Conservation (phyloP, 495 filamentous ascomycete genomes). For the Rhypophila decipiens region DNA sequence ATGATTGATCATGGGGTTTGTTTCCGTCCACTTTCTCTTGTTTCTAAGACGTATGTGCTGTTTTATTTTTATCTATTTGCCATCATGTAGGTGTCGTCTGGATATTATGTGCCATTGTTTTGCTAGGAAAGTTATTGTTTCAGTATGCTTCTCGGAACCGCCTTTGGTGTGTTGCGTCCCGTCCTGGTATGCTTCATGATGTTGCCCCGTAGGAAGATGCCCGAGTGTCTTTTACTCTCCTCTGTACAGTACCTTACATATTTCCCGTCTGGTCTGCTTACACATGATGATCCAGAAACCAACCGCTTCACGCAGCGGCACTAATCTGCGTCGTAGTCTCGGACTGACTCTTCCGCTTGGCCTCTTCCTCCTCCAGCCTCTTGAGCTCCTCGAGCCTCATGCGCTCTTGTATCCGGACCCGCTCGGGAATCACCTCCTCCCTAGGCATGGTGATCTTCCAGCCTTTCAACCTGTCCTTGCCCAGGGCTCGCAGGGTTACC, state of each 20-base stretch:
- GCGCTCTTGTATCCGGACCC: constrained; percentile 38
- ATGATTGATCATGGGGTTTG: background rate
- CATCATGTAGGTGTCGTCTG: background rate
- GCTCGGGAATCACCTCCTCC: constrained; percentile 35
- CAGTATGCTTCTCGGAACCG: background rate
- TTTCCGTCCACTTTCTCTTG: background rate
- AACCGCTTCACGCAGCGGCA: background rate
- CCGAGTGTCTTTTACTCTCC: constrained; percentile 2
- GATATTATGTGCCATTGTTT: constrained; percentile 1
- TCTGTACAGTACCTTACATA: too few species aligned
- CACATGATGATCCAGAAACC: background rate
- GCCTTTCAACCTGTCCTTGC: constrained; percentile 49
- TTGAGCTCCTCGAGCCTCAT: constrained; percentile 44
- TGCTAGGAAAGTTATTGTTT: background rate
- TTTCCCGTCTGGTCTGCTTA: background rate
- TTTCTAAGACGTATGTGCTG: background rate
- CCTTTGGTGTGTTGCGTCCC: too few species aligned
- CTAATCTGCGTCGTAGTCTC: constrained; percentile 7
- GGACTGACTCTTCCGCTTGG: constrained; percentile 7
- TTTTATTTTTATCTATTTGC: constrained; percentile 2
- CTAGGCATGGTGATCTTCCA: constrained; percentile 57
- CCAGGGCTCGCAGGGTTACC: constrained; percentile 56
- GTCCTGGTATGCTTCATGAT: too few species aligned
- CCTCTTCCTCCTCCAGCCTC: constrained; percentile 28
- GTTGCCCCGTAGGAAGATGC: too few species aligned